Evolutionary conservation across 2,329 filamentous ascomycete genomes (phyloP).

Genomic region (Onygena corvina): DNA sequence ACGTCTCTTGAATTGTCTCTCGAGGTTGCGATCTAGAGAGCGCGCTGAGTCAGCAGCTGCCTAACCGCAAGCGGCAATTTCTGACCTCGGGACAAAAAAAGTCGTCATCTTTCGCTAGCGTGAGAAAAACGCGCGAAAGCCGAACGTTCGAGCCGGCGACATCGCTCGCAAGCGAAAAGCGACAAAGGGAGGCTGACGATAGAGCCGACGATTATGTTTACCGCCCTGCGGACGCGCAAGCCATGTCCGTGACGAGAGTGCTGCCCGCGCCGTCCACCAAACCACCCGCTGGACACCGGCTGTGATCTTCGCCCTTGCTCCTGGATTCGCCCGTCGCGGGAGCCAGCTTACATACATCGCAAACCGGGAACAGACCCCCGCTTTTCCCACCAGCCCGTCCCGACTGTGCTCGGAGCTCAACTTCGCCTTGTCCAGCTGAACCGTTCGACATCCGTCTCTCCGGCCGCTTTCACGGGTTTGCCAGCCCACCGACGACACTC

Average conservation of each 20-base stretch:
- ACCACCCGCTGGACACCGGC: neutral
- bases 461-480: too few relatives aligned
- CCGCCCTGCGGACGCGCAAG: neutral
- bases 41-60: neutral
- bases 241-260: neutral
- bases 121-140: too few relatives aligned
- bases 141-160: too few relatives aligned
- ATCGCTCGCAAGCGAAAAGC: neutral
- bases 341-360: too few relatives aligned
- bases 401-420: neutral
- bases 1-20: too few relatives aligned
- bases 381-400: neutral
- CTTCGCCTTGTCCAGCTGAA: neutral
- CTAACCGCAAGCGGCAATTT: neutral
- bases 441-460: neutral
- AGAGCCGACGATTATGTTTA: too few relatives aligned
- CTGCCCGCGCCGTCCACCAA: neutral
- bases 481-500: neutral
- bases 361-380: neutral
- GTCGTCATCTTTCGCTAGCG: neutral
- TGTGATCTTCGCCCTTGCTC: neutral
- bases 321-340: neutral
- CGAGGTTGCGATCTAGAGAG: too few relatives aligned
- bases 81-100: neutral
- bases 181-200: neutral